Base-by-base conservation (phyloP, 106 monocot genomes). In the Platanthera zijinensis region DNA sequence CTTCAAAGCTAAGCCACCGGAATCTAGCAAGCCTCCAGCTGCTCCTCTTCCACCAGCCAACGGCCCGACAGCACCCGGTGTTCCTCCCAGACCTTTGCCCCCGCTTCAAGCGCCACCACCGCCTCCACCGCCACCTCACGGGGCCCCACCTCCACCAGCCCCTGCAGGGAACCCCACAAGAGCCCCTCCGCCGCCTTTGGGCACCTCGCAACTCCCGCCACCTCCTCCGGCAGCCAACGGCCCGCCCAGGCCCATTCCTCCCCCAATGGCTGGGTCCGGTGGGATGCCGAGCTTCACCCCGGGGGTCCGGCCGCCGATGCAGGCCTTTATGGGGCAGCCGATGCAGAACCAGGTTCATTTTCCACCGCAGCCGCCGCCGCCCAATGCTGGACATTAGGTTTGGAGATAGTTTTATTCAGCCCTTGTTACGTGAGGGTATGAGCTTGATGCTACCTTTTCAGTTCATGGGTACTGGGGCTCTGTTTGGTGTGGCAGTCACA, bases 1-100 rank as follows among this genome's bases (percentile, higher is more conserved):
- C 76, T 99, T 99, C 87, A 99, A 94, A 70, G 51, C 53, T 21
- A 99, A 92, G 69, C 94, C 86, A 18, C 85, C 84, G 3, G 99
- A 99, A 88, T 73, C 72, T 22, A 85, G 54, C 78, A 99, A 99
- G 51, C 87, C 89, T 25, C 89, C 74, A 13, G 73, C 76, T 28
- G 79, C 76, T 25, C 78, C 88, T 56, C 74, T 78, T 5, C 84
- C 90, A 5, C 74, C 56, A 15, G 77, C 85, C 39, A 84, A 85
- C 75, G 87, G 89, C 8, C 62, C 72, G 3, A 11, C 84, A 63
- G 82, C 86, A 46, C 93, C 93, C 3, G 87, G 85, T 5, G 84
- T 82, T 75, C 88, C 93, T 18, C 83, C 87, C 8, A 76, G 88
- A 14, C 82, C 85, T 17, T 48, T 81, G 63, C 85, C 95, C 5